Evolutionary conservation across 805 yeast species (phyloP), one percentile per base, ranked within the genome.

Genomic region (Kodamaea laetipori): DNA sequence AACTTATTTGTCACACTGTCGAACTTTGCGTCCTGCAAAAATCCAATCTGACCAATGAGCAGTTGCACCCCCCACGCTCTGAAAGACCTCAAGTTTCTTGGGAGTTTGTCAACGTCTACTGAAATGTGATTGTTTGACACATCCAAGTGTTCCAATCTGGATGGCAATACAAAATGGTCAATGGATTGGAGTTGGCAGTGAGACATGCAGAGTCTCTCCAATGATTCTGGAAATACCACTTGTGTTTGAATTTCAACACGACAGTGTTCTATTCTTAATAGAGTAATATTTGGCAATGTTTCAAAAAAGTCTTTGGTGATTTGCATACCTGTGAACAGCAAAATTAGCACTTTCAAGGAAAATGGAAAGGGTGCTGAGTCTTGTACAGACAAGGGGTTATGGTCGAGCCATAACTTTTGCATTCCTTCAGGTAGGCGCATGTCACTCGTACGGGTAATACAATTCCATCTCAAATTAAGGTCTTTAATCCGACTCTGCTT

Each of bases 61-160:
- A 26, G 33, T 15, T 30, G 16, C 19, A 38, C 41, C 8, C 34
- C 41, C 28, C 41, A 23, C 3, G 41, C 41, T 21, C 24, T 17
- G 6, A 38, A 13, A 11, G 16, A 32, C 23, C 41, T 27, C 28
- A 38, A 38, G 9, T 10, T 30, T 11, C 18, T 13, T 17, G 34
- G 40, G 4, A 38, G 24, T 13, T 2, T 18, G n/a, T 13, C 19
- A 10, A 38, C n/a, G 13, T 38, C 35, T 27, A 38, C 28, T 12
- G 32, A 19, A 10, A 38, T 12, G 8, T 19, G 28, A 13, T 38
- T 38, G 27, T 30, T 12, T 6, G 41, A 38, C 3, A 30, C 18
- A 16, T 38, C 34, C 13, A 38, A 21, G 13, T 24, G 30, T 12
- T 38, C 41, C 23, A 38, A 19, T 2, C n/a, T 13, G 4, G 25